These are phyloP conservation scores for Hyaloperonospora brassicae DNA, from an alignment of 352 stramenopile species.

Conservation along the genomic window DNA sequence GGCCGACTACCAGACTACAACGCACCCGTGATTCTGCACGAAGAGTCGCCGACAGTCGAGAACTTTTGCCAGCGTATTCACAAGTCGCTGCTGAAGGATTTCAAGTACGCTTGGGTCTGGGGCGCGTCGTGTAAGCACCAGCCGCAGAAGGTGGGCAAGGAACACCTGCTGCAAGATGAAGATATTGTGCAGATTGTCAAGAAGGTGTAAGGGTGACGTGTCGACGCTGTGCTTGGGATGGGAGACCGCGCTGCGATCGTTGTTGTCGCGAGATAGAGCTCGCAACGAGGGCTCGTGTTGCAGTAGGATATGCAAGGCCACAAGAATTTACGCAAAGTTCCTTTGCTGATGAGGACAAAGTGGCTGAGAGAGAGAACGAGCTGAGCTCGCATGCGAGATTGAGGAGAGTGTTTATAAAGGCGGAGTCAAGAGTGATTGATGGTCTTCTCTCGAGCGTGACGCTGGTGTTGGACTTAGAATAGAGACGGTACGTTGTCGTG, in stretches of 20 bases:
- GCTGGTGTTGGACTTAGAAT: no score
- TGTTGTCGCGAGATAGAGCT: no score
- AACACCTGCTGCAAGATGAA: conserved; percentile 96
- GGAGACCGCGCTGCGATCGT: no score
- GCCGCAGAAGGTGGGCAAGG: conserved; percentile 97
- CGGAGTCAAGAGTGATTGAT: no score
- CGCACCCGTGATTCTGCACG: conserved; percentile 96
- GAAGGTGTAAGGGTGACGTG: conserved; percentile 60
- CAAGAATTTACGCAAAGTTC: no score
- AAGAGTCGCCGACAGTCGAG: conserved; percentile 92
- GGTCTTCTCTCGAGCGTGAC: no score
- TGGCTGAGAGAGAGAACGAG: no score
- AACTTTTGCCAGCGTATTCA: conserved; percentile 94
- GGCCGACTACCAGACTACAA: conserved; percentile 93
- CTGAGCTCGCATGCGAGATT: neutral
- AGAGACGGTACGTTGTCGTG: no score
- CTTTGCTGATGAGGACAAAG: no score
- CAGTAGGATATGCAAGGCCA: no score
- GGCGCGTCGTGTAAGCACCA: conserved; percentile 96
- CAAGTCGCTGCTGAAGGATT: conserved; percentile 82
- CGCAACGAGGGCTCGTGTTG: no score
- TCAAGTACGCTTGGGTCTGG: conserved; percentile 97
- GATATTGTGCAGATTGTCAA: conserved; percentile 99
- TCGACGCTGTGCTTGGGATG: neutral
- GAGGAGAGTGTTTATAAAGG: no score